Evolutionary conservation across 768 basidiomycete genomes (phyloP), one percentile per base, ranked within the genome.

Genomic region (Tylopilus sp.): DNA sequence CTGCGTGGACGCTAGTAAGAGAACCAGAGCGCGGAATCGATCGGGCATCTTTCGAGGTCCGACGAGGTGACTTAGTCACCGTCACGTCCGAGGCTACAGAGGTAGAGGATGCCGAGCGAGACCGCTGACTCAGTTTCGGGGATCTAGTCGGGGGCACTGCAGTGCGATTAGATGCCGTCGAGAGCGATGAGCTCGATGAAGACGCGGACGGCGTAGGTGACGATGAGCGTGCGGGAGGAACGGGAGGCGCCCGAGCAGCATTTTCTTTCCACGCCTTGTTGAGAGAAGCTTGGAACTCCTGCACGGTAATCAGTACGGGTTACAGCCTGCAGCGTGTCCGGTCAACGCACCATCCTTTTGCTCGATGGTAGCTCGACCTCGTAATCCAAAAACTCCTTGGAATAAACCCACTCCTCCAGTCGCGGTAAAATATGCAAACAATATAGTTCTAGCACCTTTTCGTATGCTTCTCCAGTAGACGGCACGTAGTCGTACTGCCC

Each of bases 321-420:
- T 15, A 43, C 26, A 31, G 10, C 0, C 26, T 28, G 8, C 0
- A 39, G 8, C 0, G 36, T 25, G 23, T 25, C 26, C 40, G 40
- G 11, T 30, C 15, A 35, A 67, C 72, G 47, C 61, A 90, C 90
- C 72, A 78, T 72, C 68, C 80, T 75, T 44, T 66, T 71, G 18
- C 73, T 69, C 2, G 64, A 57, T 17, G 76, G 58, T 23, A 92
- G 72, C 60, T 91, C 87, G 22, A 72, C 72, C 62, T 92, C 90
- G 57, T 86, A 87, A 36, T 79, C 73, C 51, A 93, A 62, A 62
- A 91, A 91, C 56, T 89, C 88, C 46, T 72, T 75, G 15, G 85
- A 87, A 59, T 90, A 89, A 18, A 84, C 82, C 90, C 90, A 92
- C 60, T 89, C 83, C 43, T 79, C 80, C 23, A 92, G 64, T 42